phyloP scores from a whole-genome alignment of 2,329 filamentous ascomycete species.

The Hysterium pulicare region DNA sequence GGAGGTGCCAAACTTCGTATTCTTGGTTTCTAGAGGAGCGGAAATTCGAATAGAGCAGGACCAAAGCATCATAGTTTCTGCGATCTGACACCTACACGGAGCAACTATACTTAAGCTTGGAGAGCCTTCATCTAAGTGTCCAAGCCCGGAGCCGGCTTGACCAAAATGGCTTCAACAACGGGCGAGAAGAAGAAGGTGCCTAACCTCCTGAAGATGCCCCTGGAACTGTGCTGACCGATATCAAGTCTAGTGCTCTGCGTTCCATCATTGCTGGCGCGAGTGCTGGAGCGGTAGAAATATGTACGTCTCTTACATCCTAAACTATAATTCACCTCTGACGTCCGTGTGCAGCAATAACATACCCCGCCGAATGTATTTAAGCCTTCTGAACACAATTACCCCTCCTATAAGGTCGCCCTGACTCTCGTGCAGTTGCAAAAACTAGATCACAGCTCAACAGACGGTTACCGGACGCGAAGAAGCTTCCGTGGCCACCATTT shows the following conservation, averaged over 20 bases:
- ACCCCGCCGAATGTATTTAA: slow-evolving; percentile 80
- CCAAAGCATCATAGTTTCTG: too few species aligned
- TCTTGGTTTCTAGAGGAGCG: too few species aligned
- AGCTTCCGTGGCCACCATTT: slow-evolving; percentile 92
- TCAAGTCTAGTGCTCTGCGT: slow-evolving; percentile 72
- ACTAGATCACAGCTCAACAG: slow-evolving; percentile 91
- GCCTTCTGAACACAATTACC: not conserved
- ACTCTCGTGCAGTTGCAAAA: slow-evolving; percentile 68
- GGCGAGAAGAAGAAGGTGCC: slow-evolving; percentile 36
- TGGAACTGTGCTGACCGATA: slow-evolving; percentile 1
- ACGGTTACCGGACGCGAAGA: slow-evolving; percentile 73
- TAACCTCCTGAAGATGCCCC: not conserved
- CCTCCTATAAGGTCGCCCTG: slow-evolving; percentile 3
- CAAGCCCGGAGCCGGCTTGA: too few species aligned
- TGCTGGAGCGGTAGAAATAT: slow-evolving; percentile 93
- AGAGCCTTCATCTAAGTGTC: too few species aligned
- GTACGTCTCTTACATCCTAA: slow-evolving; percentile 45
- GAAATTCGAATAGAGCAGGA: too few species aligned
- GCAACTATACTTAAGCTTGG: too few species aligned
- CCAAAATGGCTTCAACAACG: slow-evolving; percentile 24
- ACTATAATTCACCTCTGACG: slow-evolving; percentile 16
- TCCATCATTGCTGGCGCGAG: slow-evolving; percentile 89
- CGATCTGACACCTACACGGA: too few species aligned
- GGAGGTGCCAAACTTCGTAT: too few species aligned
- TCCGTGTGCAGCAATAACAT: slow-evolving; percentile 69